Base-by-base conservation (phyloP, 2,329 filamentous ascomycete species). In the Arthrobotrys pseudoclavata region DNA sequence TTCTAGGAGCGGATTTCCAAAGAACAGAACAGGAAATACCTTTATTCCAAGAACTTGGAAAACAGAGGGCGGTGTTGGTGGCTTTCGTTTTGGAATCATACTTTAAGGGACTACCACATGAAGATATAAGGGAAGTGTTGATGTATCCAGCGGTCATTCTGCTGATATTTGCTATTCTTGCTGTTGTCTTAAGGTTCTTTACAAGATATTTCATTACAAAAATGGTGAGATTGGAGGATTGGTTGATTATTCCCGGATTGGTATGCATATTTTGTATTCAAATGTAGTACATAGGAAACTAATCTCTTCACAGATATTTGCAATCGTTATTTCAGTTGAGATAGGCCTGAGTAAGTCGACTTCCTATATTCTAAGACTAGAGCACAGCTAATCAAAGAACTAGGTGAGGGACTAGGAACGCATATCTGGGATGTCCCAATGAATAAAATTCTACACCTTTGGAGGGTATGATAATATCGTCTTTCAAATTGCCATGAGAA, bases 181-280 rank as follows among this genome's bases (percentile, higher is more conserved):
- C 64, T 18, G 71, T 76, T 3, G 20, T 69, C 3, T 34, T 76
- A 13, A 57, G 71, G 24, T 76, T 76, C 45, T 76, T 76, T 20
- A 69, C 71, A n/a, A 69, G 71, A 26, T 53, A 66, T 15, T 76
- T 47, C 31, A 69, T 76, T n/a, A 76, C 71, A 10, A 76, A 69
- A 26, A 42, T 64, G 26, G 64, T 76, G 24, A 55, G 71, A 20
- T 50, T 61, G 57, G 71, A 76, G 24, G 71, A 76, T 69, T 76
- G 71, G 71, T 64, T 76, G 15, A 69, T 76, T 24, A 60, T 76
- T 34, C 71, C 71, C 7, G 71, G 55, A 7, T 47, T 76, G 31
- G 71, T 76, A 48, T 18, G 63, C 47, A 15, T 45, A 24, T 37
- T 22, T 0, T 37, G 37, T 29, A 4, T 20, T 68, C 4, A n/a